phyloP scores from a whole-genome alignment of 352 stramenopile genomes.

The Globisporangium sylvaticum region DNA sequence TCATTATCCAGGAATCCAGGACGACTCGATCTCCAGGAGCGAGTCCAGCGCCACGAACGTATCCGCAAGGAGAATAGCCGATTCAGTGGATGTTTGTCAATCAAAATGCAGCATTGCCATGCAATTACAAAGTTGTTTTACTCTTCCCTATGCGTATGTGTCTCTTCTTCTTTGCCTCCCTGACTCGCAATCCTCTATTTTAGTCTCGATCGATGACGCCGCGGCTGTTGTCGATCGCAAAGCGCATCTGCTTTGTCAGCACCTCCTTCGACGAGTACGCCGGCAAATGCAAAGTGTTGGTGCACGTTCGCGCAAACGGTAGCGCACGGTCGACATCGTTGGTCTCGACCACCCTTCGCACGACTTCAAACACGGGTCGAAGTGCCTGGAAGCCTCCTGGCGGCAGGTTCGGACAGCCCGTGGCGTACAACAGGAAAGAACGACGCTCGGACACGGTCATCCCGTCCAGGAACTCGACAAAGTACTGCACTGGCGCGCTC shows the following conservation, averaged over 20 bases:
- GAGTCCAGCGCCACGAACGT: too few species aligned
- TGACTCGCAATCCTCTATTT: slow-evolving; percentile 2
- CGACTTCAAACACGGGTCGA: slow-evolving; percentile 76
- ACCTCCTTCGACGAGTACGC: slow-evolving; percentile 75
- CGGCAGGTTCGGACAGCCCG: slow-evolving; percentile 77
- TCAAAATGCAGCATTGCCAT: background rate
- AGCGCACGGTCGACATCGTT: slow-evolving; percentile 70
- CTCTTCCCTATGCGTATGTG: background rate
- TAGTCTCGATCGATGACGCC: slow-evolving; percentile 87
- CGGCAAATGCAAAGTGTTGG: slow-evolving; percentile 81
- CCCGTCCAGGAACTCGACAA: slow-evolving; percentile 64
- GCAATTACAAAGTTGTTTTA: background rate
- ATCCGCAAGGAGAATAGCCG: too few species aligned
- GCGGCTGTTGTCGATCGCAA: slow-evolving; percentile 75
- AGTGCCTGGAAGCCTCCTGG: slow-evolving; percentile 64
- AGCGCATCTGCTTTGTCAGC: slow-evolving; percentile 55
- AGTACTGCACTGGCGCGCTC: slow-evolving; percentile 59
- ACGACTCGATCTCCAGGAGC: too few species aligned
- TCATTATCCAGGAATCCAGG: too few species aligned
- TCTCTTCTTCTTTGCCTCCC: background rate
- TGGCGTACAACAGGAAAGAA: slow-evolving; percentile 77
- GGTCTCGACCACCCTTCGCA: slow-evolving; percentile 67
- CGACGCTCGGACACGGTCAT: slow-evolving; percentile 60
- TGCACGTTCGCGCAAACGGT: slow-evolving; percentile 82
- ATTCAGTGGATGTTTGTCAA: too few species aligned